These are phyloP conservation scores for Amyloporia xantha DNA, from an alignment of 768 basidiomycete species.

Conservation along the genomic window DNA sequence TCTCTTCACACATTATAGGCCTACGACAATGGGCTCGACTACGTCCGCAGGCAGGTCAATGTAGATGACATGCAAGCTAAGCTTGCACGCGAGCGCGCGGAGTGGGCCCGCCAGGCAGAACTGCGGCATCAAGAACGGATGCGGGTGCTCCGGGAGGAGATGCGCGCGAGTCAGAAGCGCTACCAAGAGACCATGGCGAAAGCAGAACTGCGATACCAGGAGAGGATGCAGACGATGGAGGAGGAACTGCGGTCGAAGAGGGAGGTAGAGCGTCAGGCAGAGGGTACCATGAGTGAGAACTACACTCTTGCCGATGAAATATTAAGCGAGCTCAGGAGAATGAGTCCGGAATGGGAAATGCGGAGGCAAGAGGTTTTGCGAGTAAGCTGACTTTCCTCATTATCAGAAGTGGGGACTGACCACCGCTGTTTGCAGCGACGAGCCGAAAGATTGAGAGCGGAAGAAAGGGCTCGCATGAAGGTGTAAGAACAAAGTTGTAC, in stretches of 20 bases:
- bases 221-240: constrained; percentile 33
- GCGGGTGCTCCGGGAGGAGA: constrained; percentile 30
- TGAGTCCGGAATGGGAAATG: constrained; percentile 57
- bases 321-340: constrained; percentile 45
- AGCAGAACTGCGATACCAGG: constrained; percentile 23
- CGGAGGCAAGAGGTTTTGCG: constrained; percentile 45
- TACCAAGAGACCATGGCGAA: constrained; percentile 18
- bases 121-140: constrained; percentile 46
- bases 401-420: constrained; percentile 2
- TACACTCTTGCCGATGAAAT: constrained; percentile 41
- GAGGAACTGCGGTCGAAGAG: constrained; percentile 19
- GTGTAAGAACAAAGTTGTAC: constrained; percentile 2
- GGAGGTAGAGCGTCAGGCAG: constrained; percentile 32
- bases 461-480: neutral
- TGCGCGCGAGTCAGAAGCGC: constrained; percentile 17
- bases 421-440: constrained; percentile 11
- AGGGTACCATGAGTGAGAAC: constrained; percentile 10
- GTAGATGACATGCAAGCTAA: constrained; percentile 9
- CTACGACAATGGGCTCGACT: constrained; percentile 26
- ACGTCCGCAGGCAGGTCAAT: constrained; percentile 11
- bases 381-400: constrained; percentile 29
- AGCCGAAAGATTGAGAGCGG: constrained; percentile 12
- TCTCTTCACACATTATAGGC: constrained; percentile 7
- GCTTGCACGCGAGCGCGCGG: constrained; percentile 21
- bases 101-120: constrained; percentile 34